phyloP scores from a whole-genome alignment of 331 rosid species.

The Acacia pycnantha region DNA sequence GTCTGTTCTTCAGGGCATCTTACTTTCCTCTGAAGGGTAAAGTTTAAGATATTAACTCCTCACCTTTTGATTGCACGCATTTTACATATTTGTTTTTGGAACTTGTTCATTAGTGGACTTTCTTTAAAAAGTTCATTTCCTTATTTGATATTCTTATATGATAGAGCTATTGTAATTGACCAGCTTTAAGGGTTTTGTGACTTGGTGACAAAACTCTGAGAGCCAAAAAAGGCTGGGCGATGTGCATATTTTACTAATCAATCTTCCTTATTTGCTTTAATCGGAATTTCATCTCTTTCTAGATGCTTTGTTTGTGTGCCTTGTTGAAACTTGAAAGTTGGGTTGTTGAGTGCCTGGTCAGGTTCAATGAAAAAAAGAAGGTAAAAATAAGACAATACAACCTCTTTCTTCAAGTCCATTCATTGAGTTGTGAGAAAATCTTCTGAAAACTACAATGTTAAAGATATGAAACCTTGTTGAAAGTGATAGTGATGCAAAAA shows the following conservation, averaged over 20 bases:
- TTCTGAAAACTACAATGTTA: conserved; percentile 3
- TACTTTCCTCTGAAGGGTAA: conserved; percentile 96
- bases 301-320: conserved; percentile 9
- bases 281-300: conserved; percentile 10
- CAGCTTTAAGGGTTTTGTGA: background rate
- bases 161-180: background rate
- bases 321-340: conserved; percentile 23
- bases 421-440: conserved; percentile 12
- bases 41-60: conserved; percentile 5
- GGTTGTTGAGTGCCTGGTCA: conserved; percentile 1
- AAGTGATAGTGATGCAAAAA: background rate
- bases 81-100: background rate
- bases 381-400: background rate
- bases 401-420: conserved; percentile 21
- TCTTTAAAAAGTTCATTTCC: conserved; percentile 1
- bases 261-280: conserved; percentile 11
- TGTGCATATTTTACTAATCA: conserved; percentile 1
- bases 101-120: background rate
- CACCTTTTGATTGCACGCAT: background rate
- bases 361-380: background rate
- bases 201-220: background rate
- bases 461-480: conserved; percentile 4
- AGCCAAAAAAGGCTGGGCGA: background rate
- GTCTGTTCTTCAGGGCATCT: conserved; percentile 94
- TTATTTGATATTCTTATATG: background rate